Base-by-base conservation (phyloP, 345 rosid species). In the Lepidium didymum region DNA sequence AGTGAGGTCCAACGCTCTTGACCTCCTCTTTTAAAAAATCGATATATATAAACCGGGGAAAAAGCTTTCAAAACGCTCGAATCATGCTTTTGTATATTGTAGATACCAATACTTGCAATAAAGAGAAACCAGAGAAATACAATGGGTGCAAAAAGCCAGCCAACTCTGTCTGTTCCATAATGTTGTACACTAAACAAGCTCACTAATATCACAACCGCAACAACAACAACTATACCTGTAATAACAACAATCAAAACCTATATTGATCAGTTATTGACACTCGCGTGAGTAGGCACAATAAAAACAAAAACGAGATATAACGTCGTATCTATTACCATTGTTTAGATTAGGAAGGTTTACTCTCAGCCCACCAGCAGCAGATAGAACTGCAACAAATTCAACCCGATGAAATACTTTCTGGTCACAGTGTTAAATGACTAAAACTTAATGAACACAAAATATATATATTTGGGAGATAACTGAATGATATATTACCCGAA, bases 141-240 rank as follows among this genome's bases (percentile, higher is more conserved):
- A 49, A 93, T 55, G 1, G 98, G 98, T 7, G 98, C 98, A 69
- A 93, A 93, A 72, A 93, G 91, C 94, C 94, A 93, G 65, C 98
- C 81, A 47, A 90, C 97, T 72, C 12, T 87, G 72, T 93, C 96
- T 16, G 96, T 86, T 53, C 98, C 97, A 42, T 90, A 84, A 69
- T 90, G 94, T 59, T 93, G 98, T 85, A 93, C 31, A 78, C 96
- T 84, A 76, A 90, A 93, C 64, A 93, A 76, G 56, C 88, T 86
- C 14, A 90, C 91, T 72, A 93, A 79, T 78, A 93, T 83, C 44
- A 86, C 78, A 68, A 93, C 97, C 36, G 98, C 92, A 5, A 93
- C 89, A 21, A 87, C 63, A 75, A 85, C 81, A 5, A 93, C 97
- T 12, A 88, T 74, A 76, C 68, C 98, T 93, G 83, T 72, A 78